These are phyloP conservation scores for Schizonepeta tenuifolia DNA, from an alignment of 257 asterid genomes.

Conservation along the genomic window DNA sequence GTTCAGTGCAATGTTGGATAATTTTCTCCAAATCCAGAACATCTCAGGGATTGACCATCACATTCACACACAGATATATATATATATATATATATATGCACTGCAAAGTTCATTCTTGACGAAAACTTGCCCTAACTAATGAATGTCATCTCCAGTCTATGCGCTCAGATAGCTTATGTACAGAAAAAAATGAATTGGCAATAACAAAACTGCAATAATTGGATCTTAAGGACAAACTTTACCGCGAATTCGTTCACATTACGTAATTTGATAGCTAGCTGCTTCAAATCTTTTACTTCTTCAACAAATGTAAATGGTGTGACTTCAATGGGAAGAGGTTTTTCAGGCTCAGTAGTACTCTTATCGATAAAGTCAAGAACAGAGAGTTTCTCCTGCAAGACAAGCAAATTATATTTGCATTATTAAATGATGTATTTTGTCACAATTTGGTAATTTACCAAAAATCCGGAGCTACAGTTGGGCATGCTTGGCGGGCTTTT, in stretches of 20 bases:
- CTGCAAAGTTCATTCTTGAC: not conserved
- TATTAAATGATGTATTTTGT: not conserved
- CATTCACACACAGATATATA: not conserved
- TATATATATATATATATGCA: not conserved
- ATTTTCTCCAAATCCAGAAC: not conserved
- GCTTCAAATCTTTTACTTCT: conserved; percentile 91
- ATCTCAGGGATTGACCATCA: not conserved
- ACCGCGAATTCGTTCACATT: conserved; percentile 91
- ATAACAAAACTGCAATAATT: conserved; percentile 9
- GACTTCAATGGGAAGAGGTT: conserved; percentile 71
- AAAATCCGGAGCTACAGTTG: too few relatives aligned
- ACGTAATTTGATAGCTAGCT: conserved; percentile 71
- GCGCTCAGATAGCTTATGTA: not conserved
- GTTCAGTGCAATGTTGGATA: too few relatives aligned
- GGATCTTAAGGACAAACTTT: conserved; percentile 30
- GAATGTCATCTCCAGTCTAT: not conserved
- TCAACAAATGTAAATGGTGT: conserved; percentile 82
- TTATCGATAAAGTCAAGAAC: conserved; percentile 75
- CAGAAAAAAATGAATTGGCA: not conserved
- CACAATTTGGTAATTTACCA: conserved; percentile 9
- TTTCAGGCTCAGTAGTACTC: conserved; percentile 48
- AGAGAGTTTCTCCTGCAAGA: conserved; percentile 68
- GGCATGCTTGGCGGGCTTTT: not conserved
- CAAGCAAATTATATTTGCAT: conserved; percentile 22
- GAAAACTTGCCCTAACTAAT: conserved; percentile 6